Evolutionary conservation across 352 stramenopile genomes (phyloP).

Genomic region (Phytophthora melonis): DNA sequence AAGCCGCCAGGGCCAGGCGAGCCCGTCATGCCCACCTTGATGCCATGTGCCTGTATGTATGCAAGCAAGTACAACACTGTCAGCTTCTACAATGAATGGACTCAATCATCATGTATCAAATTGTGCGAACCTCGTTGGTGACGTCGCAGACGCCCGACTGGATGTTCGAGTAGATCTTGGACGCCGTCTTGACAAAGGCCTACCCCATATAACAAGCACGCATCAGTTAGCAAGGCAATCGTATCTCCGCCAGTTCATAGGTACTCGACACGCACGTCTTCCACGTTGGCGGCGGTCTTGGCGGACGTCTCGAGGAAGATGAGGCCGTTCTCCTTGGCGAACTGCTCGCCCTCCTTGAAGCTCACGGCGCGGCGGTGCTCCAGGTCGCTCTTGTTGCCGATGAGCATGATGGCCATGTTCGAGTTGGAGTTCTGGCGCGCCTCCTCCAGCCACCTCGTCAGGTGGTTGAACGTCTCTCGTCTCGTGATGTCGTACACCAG

Average conservation of each 20-base stretch:
- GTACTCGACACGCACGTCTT: conserved; percentile 88
- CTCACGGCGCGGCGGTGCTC: conserved; percentile 96
- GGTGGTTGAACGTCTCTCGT: conserved; percentile 99
- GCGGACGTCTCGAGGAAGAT: conserved; percentile 99
- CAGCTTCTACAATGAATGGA: background rate
- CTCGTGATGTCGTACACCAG: conserved; percentile 99
- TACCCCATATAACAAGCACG: conserved; percentile 28
- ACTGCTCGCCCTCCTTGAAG: conserved; percentile 98
- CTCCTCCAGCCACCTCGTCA: conserved; percentile 98
- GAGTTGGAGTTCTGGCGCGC: conserved; percentile 98
- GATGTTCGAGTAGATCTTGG: conserved; percentile 98
- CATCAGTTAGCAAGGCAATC: background rate
- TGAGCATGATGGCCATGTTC: conserved; percentile 99
- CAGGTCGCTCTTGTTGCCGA: conserved; percentile 99
- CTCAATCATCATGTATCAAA: background rate
- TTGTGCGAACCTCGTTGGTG: conserved; percentile 89
- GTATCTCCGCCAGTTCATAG: background rate
- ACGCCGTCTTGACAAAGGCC: conserved; percentile 96
- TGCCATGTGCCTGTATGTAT: conserved; percentile 75
- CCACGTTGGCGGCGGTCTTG: conserved; percentile 99
- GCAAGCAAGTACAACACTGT: background rate
- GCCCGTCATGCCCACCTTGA: conserved; percentile 91
- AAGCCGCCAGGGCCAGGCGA: conserved; percentile 81
- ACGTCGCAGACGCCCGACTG: conserved; percentile 95
- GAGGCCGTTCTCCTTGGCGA: conserved; percentile 99